phyloP scores from a whole-genome alignment of 108 stramenopile genomes.

The Chaetoceros muelleri region DNA sequence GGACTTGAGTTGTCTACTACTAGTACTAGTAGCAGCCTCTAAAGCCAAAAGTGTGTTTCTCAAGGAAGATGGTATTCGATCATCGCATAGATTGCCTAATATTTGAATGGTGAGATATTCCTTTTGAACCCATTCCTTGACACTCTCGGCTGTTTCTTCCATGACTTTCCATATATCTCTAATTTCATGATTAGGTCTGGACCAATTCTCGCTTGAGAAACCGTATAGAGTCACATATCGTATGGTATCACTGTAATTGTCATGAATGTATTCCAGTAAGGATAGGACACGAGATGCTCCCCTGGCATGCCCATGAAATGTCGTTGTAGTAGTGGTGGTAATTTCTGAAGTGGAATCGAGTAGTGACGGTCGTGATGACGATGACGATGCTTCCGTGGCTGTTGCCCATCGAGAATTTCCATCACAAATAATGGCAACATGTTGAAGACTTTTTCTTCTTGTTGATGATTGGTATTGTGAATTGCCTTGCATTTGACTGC shows the following conservation, averaged over 20 bases:
- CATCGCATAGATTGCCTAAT: conserved; percentile 58
- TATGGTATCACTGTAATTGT: neutral
- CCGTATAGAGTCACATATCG: conserved; percentile 70
- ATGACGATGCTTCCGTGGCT: conserved; percentile 18
- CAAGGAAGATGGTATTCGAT: conserved; percentile 44
- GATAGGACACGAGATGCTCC: neutral
- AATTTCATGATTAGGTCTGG: conserved; percentile 53
- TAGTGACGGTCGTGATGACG: conserved; percentile 42
- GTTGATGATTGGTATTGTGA: too few species aligned
- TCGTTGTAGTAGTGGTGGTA: conserved; percentile 20
- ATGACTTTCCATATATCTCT: conserved; percentile 43
- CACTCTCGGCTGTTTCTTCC: conserved; percentile 29
- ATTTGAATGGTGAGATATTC: conserved; percentile 45
- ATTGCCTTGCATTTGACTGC: too few species aligned
- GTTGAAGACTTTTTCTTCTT: conserved; percentile 30
- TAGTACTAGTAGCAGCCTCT: conserved; percentile 14
- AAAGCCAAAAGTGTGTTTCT: conserved; percentile 31
- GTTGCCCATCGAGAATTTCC: conserved; percentile 75
- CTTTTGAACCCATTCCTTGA: conserved; percentile 25
- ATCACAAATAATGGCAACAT: conserved; percentile 72
- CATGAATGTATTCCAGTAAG: conserved; percentile 12
- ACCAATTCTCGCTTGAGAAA: conserved; percentile 93
- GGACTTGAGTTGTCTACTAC: neutral
- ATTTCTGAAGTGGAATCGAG: conserved; percentile 42
- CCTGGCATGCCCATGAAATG: neutral